Base-by-base conservation (phyloP, 257 asterid species). In the Petunia axillaris region DNA sequence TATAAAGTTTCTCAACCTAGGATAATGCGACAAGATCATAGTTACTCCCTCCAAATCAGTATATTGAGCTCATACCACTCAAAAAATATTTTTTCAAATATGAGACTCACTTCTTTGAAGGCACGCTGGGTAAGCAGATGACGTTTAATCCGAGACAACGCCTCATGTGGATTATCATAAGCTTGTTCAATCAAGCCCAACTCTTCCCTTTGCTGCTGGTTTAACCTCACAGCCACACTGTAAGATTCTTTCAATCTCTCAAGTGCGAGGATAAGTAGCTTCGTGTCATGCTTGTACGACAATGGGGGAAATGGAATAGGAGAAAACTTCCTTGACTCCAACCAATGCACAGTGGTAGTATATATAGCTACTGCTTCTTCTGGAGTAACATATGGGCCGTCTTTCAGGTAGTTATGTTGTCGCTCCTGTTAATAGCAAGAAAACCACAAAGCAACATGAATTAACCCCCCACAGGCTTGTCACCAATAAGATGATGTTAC, bases 351-450 rank as follows among this genome's bases (percentile, higher is more conserved):
- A 82, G 99, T 96, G 62, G 99, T 94, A 2, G 99, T 92, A 85
- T 96, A 96, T 78, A 96, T 92, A 38, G 99, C 99, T 58, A 96
- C 99, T 43, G 99, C 99, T 91, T 96, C 99, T 91, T 96, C 98
- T 64, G 99, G 99, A 9, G 99, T 94, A 68, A 96, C 98, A 66
- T 94, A 96, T 14, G 99, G 97, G 64, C 99, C 99, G 71, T 95
- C 99, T 84, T 95, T 95, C 52, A 95, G 83, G 86, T 95, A 95
- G 87, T 95, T 93, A 86, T 95, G 99, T 75, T 95, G 99, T 4
- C 99, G 97, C 84, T 95, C 96, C 96, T 91, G 94, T 73, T 77
- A 85, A 80, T 43, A 6, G 75, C 8, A 52, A 54, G 48, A 4
- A 57, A 64, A 13, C 8, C 11, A 52, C 50, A 66, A 38, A 79